Percentiles rank a stretch among this genome's conserved stretches.
Conservation (phyloP, 257 asterid species). For the Petunia secreta region DNA sequence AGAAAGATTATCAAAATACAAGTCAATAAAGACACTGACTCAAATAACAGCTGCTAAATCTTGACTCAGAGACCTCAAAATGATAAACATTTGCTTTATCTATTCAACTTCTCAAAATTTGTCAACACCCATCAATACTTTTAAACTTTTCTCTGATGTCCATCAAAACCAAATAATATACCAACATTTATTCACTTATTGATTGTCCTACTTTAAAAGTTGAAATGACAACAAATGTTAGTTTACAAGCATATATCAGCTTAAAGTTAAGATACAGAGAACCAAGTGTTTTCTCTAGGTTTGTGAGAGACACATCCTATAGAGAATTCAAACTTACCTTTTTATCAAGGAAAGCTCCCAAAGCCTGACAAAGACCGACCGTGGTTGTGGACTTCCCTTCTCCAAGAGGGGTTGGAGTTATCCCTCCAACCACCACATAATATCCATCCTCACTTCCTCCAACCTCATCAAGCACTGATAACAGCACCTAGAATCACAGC, state of each 20-base stretch:
- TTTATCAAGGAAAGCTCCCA: constrained; percentile 95
- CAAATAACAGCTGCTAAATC: not conserved
- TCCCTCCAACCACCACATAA: constrained; percentile 97
- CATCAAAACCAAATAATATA: not conserved
- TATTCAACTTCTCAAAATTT: not conserved
- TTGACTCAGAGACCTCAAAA: not conserved
- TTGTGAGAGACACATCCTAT: not conserved
- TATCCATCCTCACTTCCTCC: constrained; percentile 72
- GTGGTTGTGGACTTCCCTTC: constrained; percentile 98
- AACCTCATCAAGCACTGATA: constrained; percentile 76
- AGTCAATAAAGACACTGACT: not conserved
- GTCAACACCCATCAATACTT: not conserved
- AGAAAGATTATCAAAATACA: not conserved
- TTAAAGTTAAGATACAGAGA: not conserved
- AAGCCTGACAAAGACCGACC: constrained; percentile 97
- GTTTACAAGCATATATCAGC: not conserved
- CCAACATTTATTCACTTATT: not conserved
- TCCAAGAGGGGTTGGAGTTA: constrained; percentile 99
- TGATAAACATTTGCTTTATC: not conserved
- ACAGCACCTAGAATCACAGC: constrained; percentile 54
- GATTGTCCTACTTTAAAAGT: not conserved
- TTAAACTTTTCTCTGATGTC: not conserved
- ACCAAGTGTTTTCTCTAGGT: not conserved
- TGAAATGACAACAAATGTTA: not conserved
- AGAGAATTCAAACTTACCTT: constrained; percentile 50